Conservation (phyloP, 345 rosid genomes). For the Abelmoschus esculentus region DNA sequence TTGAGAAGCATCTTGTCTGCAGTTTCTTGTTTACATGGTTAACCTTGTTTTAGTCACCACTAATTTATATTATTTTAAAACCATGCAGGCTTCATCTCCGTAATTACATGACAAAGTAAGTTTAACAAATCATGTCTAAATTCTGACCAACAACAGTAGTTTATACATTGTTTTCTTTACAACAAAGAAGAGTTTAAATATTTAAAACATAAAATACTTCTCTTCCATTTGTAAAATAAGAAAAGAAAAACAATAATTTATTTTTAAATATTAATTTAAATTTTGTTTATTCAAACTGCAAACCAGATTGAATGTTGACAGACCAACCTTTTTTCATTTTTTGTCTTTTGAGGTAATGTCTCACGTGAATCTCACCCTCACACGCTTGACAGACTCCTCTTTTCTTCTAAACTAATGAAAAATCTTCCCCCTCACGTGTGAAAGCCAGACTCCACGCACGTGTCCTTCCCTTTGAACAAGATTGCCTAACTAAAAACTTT, state of each 20-base stretch:
- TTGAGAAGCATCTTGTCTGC: too few species aligned
- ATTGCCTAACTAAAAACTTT: background rate
- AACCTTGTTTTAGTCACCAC: background rate
- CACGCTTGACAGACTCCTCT: slow-evolving; percentile 24
- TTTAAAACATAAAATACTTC: background rate
- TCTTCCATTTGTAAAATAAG: background rate
- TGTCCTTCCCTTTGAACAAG: slow-evolving; percentile 13
- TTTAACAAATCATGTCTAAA: background rate
- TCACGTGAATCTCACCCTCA: slow-evolving; percentile 55
- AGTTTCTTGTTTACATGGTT: slow-evolving; percentile 2
- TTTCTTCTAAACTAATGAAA: slow-evolving; percentile 1
- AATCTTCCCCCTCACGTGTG: slow-evolving; percentile 37
- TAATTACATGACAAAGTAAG: background rate
- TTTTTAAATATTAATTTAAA: background rate
- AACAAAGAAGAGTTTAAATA: background rate
- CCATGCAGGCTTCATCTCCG: background rate
- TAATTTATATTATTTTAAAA: background rate
- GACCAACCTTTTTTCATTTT: background rate
- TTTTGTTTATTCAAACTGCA: background rate
- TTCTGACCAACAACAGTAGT: background rate
- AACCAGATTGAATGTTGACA: slow-evolving; percentile 7
- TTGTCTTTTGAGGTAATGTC: slow-evolving; percentile 20
- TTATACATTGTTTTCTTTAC: background rate
- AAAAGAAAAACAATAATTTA: too few species aligned
- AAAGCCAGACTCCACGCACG: slow-evolving; percentile 30